phyloP scores from a whole-genome alignment of 2,329 filamentous ascomycete genomes.

The Davidsoniella neocaledoniae region DNA sequence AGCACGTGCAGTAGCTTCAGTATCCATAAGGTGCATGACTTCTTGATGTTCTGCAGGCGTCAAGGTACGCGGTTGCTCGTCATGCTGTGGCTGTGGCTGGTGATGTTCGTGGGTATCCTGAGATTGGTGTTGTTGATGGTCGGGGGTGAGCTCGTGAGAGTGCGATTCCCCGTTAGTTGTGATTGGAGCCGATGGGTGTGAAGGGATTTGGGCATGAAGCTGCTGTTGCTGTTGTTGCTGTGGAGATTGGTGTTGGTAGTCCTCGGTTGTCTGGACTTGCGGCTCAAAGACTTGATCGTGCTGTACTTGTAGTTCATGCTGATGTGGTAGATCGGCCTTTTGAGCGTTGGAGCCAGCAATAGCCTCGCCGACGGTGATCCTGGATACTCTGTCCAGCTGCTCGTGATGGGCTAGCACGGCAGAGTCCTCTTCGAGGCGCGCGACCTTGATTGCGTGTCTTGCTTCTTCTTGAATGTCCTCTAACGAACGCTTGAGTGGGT shows the following conservation, averaged over 20 bases:
- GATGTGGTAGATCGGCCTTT: slow-evolving; percentile 15
- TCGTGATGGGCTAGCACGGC: slow-evolving; percentile 15
- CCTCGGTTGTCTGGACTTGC: neutral
- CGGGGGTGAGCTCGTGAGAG: slow-evolving; percentile 5
- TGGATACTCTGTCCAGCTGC: no score
- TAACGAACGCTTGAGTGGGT: slow-evolving; percentile 26
- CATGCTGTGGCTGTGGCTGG: slow-evolving; percentile 1
- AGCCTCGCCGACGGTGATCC: no score
- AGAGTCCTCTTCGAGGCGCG: slow-evolving; percentile 4
- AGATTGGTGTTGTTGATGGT: slow-evolving; percentile 1
- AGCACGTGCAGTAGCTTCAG: slow-evolving; percentile 10
- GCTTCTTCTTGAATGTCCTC: slow-evolving; percentile 16
- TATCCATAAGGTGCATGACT: slow-evolving; percentile 11
- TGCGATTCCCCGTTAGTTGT: neutral
- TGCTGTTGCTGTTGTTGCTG: neutral
- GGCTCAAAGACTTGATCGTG: slow-evolving; percentile 3
- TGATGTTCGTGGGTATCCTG: neutral
- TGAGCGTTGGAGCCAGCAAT: neutral
- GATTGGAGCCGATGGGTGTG: slow-evolving; percentile 2
- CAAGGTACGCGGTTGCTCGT: slow-evolving; percentile 2
- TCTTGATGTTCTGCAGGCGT: slow-evolving; percentile 9
- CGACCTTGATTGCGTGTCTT: slow-evolving; percentile 7
- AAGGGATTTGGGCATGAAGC: slow-evolving; percentile 4
- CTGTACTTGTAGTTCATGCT: slow-evolving; percentile 8
- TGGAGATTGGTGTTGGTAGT: neutral